A percentile compares a stretch with the other conserved stretches of the same genome.
phyloP scores from a whole-genome alignment of 1,284 basidiomycete species.

The Hymenochaete sp. region DNA sequence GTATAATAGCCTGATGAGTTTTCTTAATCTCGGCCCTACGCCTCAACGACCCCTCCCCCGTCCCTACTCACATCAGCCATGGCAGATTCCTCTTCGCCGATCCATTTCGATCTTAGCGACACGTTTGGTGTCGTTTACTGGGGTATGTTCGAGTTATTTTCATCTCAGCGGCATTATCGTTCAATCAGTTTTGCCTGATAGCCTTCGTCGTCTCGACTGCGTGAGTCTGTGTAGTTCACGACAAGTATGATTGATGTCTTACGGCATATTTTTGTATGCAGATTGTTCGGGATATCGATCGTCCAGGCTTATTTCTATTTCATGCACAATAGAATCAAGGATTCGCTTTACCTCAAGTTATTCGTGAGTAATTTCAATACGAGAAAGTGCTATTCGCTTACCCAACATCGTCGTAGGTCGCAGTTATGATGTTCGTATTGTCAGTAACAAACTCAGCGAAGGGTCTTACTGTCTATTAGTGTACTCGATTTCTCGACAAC shows the following conservation, averaged over 20 bases:
- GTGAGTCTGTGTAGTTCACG: conserved; percentile 5
- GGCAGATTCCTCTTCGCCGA: too few relatives aligned
- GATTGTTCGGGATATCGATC: conserved; percentile 14
- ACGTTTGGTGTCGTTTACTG: conserved; percentile 15
- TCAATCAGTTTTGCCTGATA: neutral
- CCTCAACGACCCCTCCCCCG: neutral
- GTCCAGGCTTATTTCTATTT: conserved; percentile 16
- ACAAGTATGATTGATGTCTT: neutral
- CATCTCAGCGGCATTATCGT: neutral
- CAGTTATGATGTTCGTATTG: conserved; percentile 12
- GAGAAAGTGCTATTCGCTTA: neutral
- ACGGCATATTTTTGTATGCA: conserved; percentile 1
- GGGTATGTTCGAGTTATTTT: conserved; percentile 4
- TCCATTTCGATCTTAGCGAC: conserved; percentile 6
- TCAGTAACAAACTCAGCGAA: neutral
- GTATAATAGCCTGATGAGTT: neutral
- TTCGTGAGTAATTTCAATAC: conserved; percentile 10
- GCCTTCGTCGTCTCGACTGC: conserved; percentile 13
- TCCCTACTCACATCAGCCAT: conserved; percentile 2
- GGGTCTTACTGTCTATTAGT: neutral
- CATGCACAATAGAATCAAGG: conserved; percentile 12
- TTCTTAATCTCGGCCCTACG: neutral
- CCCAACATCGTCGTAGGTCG: conserved; percentile 3
- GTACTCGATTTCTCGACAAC: conserved; percentile 9
- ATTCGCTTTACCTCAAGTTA: conserved; percentile 1